Evolutionary conservation across 768 basidiomycete genomes (phyloP), one percentile per base, ranked within the genome.

Genomic region (Multifurca ochricompacta): DNA sequence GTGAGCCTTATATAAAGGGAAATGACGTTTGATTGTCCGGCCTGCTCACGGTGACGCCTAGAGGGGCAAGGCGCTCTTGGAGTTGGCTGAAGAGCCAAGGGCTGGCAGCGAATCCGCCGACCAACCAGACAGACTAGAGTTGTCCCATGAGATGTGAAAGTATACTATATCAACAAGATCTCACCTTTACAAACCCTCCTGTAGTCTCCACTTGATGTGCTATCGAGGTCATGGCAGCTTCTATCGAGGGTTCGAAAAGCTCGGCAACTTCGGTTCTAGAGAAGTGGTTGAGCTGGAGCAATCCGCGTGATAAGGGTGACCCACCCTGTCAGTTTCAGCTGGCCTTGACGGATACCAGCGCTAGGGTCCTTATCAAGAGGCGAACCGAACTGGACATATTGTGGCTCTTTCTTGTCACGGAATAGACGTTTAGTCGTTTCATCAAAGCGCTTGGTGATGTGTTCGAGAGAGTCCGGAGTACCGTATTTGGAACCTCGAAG

Each of bases 341-440:
- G 82, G 13, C 87, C 87, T 44, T 74, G 75, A 21, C 87, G 76
- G 58, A 90, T 87, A 6, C 87, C 87, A 13, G 78, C 84, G n/a
- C 69, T 54, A 3, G 67, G 25, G 63, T 90, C 87, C 70, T 84
- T 88, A 65, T 89, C 87, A 3, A 88, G 73, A 0, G 87, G 87
- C 1, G 84, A 85, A 21, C 87, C 87, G 63, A 89, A 90, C 0
- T 75, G 79, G 30, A 90, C 78, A 62, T 83, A 89, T 65, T 88
- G 85, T 16, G 78, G 60, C 11, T 85, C 82, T 41, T 76, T 77
- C 62, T 74, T 74, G 56, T 86, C 82, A 3, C 85, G 77, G 67
- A 90, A 90, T 0, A 88, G 68, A 27, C 86, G 78, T 64, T 90
- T 90, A 4, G 87, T 90, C 0, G 86, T 87, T 67, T 90, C 87